phyloP scores from a whole-genome alignment of 2,329 filamentous ascomycete genomes.

The Venturia carpophila region DNA sequence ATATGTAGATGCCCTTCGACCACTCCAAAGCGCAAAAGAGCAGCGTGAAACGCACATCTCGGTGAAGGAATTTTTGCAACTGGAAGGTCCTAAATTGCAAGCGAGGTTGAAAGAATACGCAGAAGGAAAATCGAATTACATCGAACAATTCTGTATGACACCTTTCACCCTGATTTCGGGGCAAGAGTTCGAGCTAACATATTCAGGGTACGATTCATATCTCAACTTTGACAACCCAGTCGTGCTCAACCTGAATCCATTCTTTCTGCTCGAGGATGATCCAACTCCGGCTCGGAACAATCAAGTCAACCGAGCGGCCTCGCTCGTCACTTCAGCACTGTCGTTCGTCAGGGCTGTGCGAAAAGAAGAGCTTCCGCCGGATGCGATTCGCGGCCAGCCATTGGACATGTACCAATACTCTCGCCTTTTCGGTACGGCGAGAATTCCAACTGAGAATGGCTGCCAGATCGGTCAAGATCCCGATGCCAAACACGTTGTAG shows the following conservation, averaged over 20 bases:
- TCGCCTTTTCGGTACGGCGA: constrained; percentile 84
- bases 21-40: constrained; percentile 72
- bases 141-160: constrained; percentile 83
- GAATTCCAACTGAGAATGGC: constrained; percentile 87
- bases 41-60: constrained; percentile 74
- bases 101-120: constrained; percentile 88
- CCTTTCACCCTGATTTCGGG: not conserved
- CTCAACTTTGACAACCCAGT: constrained; percentile 97
- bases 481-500: constrained; percentile 84
- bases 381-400: constrained; percentile 73
- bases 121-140: constrained; percentile 85
- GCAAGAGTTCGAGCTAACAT: not conserved
- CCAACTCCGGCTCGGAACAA: constrained; percentile 94
- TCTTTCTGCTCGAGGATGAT: constrained; percentile 95
- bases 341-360: constrained; percentile 90
- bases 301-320: constrained; percentile 89
- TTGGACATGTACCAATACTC: constrained; percentile 99
- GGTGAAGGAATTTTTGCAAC: constrained; percentile 71
- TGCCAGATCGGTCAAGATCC: constrained; percentile 95
- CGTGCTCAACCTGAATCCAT: constrained; percentile 93
- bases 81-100: constrained; percentile 77
- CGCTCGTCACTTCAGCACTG: constrained; percentile 79
- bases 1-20: constrained; percentile 71
- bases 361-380: constrained; percentile 84
- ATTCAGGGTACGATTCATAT: constrained; percentile 91